Evolutionary conservation across 305 asterid genomes (phyloP).

Genomic region (Solanum hybrid): DNA sequence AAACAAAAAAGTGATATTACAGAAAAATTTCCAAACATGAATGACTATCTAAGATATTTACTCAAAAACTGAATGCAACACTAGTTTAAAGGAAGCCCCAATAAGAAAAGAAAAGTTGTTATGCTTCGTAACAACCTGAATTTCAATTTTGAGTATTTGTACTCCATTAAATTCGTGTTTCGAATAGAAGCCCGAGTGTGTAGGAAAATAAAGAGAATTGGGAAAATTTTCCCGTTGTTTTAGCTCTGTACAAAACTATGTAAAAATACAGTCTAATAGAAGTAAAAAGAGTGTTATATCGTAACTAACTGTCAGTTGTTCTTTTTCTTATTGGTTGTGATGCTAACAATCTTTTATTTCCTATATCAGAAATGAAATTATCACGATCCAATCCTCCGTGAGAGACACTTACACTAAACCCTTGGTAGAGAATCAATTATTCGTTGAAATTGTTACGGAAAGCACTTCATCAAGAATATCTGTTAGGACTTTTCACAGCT

Average conservation of each 20-base stretch:
- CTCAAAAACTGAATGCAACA: neutral
- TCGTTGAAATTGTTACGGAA: too few species aligned
- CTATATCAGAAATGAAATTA: neutral
- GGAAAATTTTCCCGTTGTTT: too few species aligned
- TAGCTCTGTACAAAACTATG: neutral
- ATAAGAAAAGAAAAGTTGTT: neutral
- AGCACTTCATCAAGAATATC: neutral
- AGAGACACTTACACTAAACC: neutral
- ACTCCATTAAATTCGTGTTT: neutral
- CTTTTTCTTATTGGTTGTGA: neutral
- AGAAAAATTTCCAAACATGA: neutral
- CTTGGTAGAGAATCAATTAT: neutral
- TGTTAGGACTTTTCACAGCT: neutral
- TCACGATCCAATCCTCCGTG: neutral
- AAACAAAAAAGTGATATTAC: too few species aligned
- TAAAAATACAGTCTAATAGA: too few species aligned
- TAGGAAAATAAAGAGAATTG: neutral
- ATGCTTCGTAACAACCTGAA: neutral
- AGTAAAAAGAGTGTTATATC: neutral
- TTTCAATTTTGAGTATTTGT: neutral
- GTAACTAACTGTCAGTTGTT: neutral
- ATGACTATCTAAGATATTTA: neutral
- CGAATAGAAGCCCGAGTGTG: neutral
- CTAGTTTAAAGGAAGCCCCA: neutral
- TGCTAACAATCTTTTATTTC: too few species aligned